These are phyloP conservation scores for Ogataea ramenticola DNA, from an alignment of 805 yeast species.

Conservation along the genomic window DNA sequence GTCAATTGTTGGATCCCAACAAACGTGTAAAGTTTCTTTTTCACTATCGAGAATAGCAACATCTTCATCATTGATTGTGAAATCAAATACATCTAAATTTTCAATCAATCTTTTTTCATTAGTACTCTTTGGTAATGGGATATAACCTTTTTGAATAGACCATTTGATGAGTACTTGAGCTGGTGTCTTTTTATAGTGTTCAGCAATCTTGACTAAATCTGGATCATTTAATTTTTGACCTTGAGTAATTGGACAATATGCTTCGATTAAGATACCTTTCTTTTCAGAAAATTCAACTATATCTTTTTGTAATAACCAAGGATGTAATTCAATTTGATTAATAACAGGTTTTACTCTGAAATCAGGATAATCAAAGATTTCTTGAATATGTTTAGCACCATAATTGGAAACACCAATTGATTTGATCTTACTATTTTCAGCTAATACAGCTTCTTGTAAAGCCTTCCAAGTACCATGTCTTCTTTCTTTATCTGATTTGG, in stretches of 20 bases:
- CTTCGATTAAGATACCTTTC: conserved; percentile 46
- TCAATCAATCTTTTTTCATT: conserved; percentile 28
- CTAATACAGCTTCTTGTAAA: conserved; percentile 43
- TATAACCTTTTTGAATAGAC: conserved; percentile 58
- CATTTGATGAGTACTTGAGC: conserved; percentile 62
- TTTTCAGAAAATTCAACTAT: conserved; percentile 35
- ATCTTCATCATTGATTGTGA: conserved; percentile 33
- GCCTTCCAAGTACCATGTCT: conserved; percentile 48
- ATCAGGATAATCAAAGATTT: conserved; percentile 39
- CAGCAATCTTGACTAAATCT: conserved; percentile 35
- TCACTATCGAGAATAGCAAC: conserved; percentile 29
- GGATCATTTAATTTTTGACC: conserved; percentile 40
- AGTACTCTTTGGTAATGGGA: conserved; percentile 31
- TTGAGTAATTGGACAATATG: conserved; percentile 60
- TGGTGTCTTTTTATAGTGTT: conserved; percentile 38
- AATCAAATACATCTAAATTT: conserved; percentile 35
- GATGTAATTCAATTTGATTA: conserved; percentile 45
- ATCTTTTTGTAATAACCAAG: conserved; percentile 40
- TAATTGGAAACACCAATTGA: conserved; percentile 61
- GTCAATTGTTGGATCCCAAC: conserved; percentile 10
- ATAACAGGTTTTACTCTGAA: conserved; percentile 37
- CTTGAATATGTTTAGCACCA: conserved; percentile 49
- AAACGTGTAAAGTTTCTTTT: conserved; percentile 25
- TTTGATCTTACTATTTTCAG: conserved; percentile 35
- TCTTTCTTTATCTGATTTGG: conserved; percentile 32